phyloP scores from a whole-genome alignment of 2,329 filamentous ascomycete species.

The Grosmannia penicillata region DNA sequence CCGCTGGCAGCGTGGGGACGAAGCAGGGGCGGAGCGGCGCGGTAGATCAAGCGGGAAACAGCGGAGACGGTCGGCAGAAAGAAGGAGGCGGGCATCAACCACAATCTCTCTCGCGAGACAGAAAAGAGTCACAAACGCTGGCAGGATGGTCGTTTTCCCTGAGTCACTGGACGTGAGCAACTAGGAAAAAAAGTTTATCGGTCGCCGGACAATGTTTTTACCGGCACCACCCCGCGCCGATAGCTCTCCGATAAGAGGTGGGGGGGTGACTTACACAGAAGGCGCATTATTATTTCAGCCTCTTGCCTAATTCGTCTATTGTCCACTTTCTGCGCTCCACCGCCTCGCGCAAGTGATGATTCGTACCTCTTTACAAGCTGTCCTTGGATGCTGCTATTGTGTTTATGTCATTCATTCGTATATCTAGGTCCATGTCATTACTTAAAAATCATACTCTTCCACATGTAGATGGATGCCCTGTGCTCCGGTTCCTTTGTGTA shows the following conservation, averaged over 20 bases:
- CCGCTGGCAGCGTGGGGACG: too few species aligned
- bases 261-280: too few species aligned
- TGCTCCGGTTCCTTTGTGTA: constrained; percentile 49
- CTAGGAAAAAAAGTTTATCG: neutral
- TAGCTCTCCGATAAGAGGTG: neutral
- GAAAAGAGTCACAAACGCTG: neutral
- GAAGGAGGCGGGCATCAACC: neutral
- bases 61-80: too few species aligned
- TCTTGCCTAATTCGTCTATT: too few species aligned
- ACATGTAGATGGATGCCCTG: constrained; percentile 47
- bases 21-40: too few species aligned
- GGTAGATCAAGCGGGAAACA: too few species aligned
- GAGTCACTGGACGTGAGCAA: neutral
- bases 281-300: too few species aligned
- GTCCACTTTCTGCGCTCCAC: too few species aligned
- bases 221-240: constrained; percentile 1
- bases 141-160: neutral
- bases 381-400: too few species aligned
- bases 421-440: neutral
- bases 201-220: constrained; percentile 5
- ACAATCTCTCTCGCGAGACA: neutral
- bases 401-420: neutral
- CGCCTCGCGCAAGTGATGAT: too few species aligned
- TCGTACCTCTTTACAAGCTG: too few species aligned
- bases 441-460: constrained; percentile 36